phyloP scores from a whole-genome alignment of 768 basidiomycete species.

The Neoboletus subvelutipes region DNA sequence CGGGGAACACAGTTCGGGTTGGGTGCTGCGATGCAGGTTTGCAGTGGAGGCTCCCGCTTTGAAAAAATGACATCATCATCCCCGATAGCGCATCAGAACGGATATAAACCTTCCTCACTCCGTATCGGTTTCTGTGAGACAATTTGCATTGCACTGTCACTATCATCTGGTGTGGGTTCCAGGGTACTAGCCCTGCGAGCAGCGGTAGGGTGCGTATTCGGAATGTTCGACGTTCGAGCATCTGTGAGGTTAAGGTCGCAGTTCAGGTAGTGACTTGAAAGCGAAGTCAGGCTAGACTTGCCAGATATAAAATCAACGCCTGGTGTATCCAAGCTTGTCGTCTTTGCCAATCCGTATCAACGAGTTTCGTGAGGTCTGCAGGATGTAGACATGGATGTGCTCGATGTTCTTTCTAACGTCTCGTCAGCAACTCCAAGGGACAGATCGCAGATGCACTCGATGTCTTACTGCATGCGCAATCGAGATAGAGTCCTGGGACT shows the following conservation, averaged over 20 bases:
- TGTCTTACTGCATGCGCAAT: not conserved
- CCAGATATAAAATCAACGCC: not conserved
- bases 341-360: not conserved
- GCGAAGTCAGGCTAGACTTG: not conserved
- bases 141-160: too few species aligned
- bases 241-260: not conserved
- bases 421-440: not conserved
- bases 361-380: not conserved
- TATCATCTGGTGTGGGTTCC: too few species aligned
- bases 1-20: too few species aligned
- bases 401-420: not conserved
- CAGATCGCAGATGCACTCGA: conserved; percentile 10
- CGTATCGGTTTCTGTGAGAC: too few species aligned
- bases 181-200: not conserved
- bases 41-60: too few species aligned
- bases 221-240: not conserved
- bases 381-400: not conserved
- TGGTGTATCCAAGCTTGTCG: not conserved
- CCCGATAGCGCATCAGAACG: too few species aligned
- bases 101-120: too few species aligned
- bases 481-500: not conserved
- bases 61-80: too few species aligned
- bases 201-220: not conserved
- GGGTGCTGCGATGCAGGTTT: too few species aligned
- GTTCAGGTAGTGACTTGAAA: not conserved